phyloP scores from a whole-genome alignment of 1,139 yeast genomes.

The Casaregolazyma suthepensis region DNA sequence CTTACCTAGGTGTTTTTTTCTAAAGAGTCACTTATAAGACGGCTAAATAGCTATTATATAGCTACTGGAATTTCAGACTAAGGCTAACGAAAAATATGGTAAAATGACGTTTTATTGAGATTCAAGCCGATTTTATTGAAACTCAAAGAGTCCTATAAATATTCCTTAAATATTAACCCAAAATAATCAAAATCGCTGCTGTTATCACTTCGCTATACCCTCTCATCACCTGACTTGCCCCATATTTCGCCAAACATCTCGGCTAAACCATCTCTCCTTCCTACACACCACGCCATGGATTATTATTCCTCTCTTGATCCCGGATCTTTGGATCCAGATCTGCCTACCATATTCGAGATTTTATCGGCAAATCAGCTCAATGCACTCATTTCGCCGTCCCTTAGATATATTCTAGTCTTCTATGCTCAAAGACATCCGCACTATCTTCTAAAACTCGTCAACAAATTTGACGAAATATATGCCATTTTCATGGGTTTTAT shows the following conservation, averaged over 20 bases:
- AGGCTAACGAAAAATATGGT: background rate
- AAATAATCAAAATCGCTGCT: background rate
- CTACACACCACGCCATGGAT: slow-evolving; percentile 46
- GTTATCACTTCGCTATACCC: background rate
- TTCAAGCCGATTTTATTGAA: too few species aligned
- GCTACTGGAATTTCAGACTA: background rate
- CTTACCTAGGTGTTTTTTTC: too few species aligned
- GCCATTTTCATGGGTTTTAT: slow-evolving; percentile 55
- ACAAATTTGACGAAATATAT: slow-evolving; percentile 73
- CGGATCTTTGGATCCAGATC: slow-evolving; percentile 61
- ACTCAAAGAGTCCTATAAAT: background rate
- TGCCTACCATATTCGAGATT: slow-evolving; percentile 79
- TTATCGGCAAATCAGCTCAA: slow-evolving; percentile 78
- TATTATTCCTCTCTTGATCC: slow-evolving; percentile 78
- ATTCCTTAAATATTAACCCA: background rate
- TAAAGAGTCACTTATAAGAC: background rate
- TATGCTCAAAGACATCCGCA: slow-evolving; percentile 78
- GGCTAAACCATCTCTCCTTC: background rate
- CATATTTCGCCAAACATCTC: background rate
- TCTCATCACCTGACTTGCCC: background rate
- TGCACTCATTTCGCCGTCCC: slow-evolving; percentile 70
- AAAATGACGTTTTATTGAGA: background rate
- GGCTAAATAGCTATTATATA: background rate
- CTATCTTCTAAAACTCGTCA: slow-evolving; percentile 54
- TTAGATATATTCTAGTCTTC: slow-evolving; percentile 72